Evolutionary conservation across 768 basidiomycete genomes (phyloP).

Genomic region (Termitomyces bulborhizus): DNA sequence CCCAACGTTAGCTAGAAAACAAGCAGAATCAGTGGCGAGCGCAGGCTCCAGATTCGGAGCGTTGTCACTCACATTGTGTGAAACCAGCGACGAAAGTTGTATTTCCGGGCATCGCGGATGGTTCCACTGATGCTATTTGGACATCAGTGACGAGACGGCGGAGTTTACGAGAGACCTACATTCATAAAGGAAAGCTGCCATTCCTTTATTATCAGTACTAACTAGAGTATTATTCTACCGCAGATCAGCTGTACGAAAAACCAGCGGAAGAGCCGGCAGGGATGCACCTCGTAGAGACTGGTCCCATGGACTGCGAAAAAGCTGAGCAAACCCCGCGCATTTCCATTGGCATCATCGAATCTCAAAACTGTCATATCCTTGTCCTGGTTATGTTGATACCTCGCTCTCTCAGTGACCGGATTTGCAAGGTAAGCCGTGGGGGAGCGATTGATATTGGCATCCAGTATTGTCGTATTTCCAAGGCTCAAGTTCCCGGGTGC

Average conservation of each 20-base stretch:
- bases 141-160: conserved; percentile 4
- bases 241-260: neutral
- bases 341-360: conserved; percentile 54
- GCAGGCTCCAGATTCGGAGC: neutral
- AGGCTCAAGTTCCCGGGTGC: conserved; percentile 52
- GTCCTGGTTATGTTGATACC: conserved; percentile 67
- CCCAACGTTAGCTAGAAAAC: conserved; percentile 62
- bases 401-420: conserved; percentile 60
- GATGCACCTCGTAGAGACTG: conserved; percentile 62
- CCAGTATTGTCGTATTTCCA: conserved; percentile 63
- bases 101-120: conserved; percentile 60
- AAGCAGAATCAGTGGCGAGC: neutral
- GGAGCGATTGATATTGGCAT: conserved; percentile 69
- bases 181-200: conserved; percentile 80
- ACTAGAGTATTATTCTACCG: conserved; percentile 75
- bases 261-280: neutral
- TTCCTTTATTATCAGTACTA: conserved; percentile 79
- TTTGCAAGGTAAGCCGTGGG: conserved; percentile 76
- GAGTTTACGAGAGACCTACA: conserved; percentile 24
- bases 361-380: conserved; percentile 65
- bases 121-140: conserved; percentile 52
- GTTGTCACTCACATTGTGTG: conserved; percentile 48
- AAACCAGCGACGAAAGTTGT: conserved; percentile 71
- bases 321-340: conserved; percentile 59
- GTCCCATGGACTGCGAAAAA: conserved; percentile 81